Evolutionary conservation across 2,329 filamentous ascomycete genomes (phyloP).

Genomic region (Lecanicillium sp.): DNA sequence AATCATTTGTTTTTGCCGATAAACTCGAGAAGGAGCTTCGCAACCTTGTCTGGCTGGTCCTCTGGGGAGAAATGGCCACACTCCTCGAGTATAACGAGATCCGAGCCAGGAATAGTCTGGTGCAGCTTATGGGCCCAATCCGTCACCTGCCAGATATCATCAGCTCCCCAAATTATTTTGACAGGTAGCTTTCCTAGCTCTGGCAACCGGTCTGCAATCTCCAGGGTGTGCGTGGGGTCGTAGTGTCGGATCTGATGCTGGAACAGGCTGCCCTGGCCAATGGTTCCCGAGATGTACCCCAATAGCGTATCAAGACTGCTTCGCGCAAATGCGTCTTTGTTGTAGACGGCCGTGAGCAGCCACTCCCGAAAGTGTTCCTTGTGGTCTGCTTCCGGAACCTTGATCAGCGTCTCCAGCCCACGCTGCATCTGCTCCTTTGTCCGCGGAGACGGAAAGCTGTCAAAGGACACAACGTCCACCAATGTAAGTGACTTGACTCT

Average conservation of each 20-base stretch:
- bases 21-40: conserved; percentile 3
- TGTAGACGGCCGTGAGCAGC: conserved; percentile 16
- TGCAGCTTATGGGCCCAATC: conserved; percentile 23
- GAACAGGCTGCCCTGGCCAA: conserved; percentile 24
- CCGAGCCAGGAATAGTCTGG: conserved; percentile 20
- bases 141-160: conserved; percentile 23
- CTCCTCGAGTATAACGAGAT: conserved; percentile 18
- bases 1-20: too few species aligned
- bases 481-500: conserved; percentile 19
- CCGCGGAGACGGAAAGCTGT: conserved; percentile 24
- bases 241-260: conserved; percentile 25
- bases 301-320: conserved; percentile 18
- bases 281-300: conserved; percentile 22
- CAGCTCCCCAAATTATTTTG: conserved; percentile 21
- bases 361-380: conserved; percentile 19
- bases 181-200: conserved; percentile 18
- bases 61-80: conserved; percentile 22
- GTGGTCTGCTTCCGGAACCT: conserved; percentile 13
- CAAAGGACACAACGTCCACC: conserved; percentile 23
- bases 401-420: conserved; percentile 20
- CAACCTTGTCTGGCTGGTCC: conserved; percentile 18
- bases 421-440: conserved; percentile 22
- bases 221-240: conserved; percentile 24
- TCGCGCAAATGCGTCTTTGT: conserved; percentile 11
- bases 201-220: conserved; percentile 16